Evolutionary conservation across 352 stramenopile species (phyloP), one percentile per base, ranked within the genome.

Genomic region (Pythium phragmiticola): DNA sequence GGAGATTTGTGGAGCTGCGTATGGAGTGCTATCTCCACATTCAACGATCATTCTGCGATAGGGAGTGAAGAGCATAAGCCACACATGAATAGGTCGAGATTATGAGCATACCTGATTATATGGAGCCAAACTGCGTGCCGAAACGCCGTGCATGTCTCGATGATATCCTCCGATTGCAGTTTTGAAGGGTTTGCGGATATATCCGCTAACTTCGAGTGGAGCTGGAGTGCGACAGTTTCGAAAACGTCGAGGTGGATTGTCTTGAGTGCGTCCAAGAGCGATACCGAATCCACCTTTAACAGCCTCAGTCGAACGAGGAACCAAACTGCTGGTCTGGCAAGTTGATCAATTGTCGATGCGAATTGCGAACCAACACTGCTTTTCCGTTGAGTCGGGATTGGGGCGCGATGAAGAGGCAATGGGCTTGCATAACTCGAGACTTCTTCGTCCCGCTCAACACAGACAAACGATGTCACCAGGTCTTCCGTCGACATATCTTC

Each of bases 121-220:
- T 92, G 83, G 12, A 92, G 62, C 79, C 80, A 92, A 17, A 67
- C 45, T 33, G 69, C 71, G 68, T 89, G 76, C 19, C 81, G 81
- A 64, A 89, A 84, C 51, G 70, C 87, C 8, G 57, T 39, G 49
- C 83, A 92, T 9, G 51, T 70, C 33, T 89, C 78, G 21, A 78
- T 57, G 50, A 89, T 81, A n/a, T 76, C 70, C 16, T 77, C 65
- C 9, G 75, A 72, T 46, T 76, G 68, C 12, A 70, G 60, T 11
- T 53, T 72, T 7, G 76, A 81, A 17, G 80, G 71, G 23, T 89
- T 87, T 16, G 68, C 21, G 33, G 69, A 84, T 56, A 88, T 80
- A 7, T 63, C 69, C 42, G 76, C 80, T 19, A 88, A 64, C 6
- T 65, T 68, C 12, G 46, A 50, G 11, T 76, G 78, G 23, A 82